A percentile compares a stretch with the other conserved stretches of the same genome.
These are phyloP conservation scores for Salix caprea DNA, from an alignment of 345 rosid genomes.

Conservation along the genomic window DNA sequence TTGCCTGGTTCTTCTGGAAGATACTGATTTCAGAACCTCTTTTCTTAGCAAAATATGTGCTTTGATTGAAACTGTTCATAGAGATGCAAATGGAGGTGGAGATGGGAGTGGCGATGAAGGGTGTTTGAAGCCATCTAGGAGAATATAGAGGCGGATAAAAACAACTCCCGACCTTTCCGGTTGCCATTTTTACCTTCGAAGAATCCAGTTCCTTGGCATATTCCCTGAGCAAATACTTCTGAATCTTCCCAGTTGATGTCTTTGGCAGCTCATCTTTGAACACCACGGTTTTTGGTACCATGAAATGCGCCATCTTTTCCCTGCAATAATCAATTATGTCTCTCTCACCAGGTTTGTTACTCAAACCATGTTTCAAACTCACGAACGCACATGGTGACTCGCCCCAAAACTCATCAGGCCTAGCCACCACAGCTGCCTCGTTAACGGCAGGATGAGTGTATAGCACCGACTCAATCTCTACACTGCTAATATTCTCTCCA, in stretches of 20 bases:
- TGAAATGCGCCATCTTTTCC: slow-evolving; percentile 58
- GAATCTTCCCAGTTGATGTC: slow-evolving; percentile 75
- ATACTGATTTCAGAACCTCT: too few species aligned
- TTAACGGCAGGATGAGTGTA: slow-evolving; percentile 14
- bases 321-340: slow-evolving; percentile 61
- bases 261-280: slow-evolving; percentile 57
- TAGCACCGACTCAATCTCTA: slow-evolving; percentile 21
- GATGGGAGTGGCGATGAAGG: too few species aligned
- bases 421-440: slow-evolving; percentile 28
- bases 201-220: slow-evolving; percentile 29
- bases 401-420: slow-evolving; percentile 22
- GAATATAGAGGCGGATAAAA: too few species aligned
- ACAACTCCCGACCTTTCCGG: too few species aligned
- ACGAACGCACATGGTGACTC: slow-evolving; percentile 29
- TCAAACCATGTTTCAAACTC: slow-evolving; percentile 5
- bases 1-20: too few species aligned
- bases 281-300: slow-evolving; percentile 68
- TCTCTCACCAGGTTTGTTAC: background rate
- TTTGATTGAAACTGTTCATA: too few species aligned
- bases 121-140: too few species aligned
- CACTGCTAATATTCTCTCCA: slow-evolving; percentile 27
- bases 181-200: slow-evolving; percentile 1
- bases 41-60: too few species aligned
- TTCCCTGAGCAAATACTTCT: slow-evolving; percentile 59
- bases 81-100: too few species aligned